A percentile compares a stretch with the other conserved stretches of the same genome.
Evolutionary conservation across 2,329 filamentous ascomycete species (phyloP).

Genomic region (Magnaporthiopsis poae): DNA sequence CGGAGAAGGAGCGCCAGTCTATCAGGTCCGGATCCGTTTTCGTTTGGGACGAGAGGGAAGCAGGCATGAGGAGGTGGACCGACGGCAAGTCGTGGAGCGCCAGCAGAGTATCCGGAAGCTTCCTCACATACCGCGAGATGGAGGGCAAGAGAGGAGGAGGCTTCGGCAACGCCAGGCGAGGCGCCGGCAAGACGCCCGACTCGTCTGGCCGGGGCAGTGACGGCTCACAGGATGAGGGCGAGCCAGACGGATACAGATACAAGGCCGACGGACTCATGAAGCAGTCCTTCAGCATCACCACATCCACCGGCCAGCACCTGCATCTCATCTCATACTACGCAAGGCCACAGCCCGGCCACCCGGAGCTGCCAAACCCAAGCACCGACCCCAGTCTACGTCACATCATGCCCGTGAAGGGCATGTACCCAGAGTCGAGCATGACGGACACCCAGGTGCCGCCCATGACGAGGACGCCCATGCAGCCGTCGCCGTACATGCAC

Average conservation of each 20-base stretch:
- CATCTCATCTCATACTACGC: slow-evolving; percentile 97
- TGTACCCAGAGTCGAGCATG: slow-evolving; percentile 93
- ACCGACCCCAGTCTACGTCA: slow-evolving; percentile 69
- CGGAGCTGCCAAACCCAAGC: slow-evolving; percentile 70
- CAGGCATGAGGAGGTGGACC: slow-evolving; percentile 96
- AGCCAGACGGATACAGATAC: slow-evolving; percentile 85
- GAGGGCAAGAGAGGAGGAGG: slow-evolving; percentile 87
- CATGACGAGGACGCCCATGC: slow-evolving; percentile 66
- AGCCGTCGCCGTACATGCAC: slow-evolving; percentile 33
- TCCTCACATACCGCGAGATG: slow-evolving; percentile 96
- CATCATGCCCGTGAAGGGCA: slow-evolving; percentile 80
- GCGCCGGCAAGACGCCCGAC: slow-evolving; percentile 69
- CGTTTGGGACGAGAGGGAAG: slow-evolving; percentile 98
- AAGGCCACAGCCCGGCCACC: slow-evolving; percentile 61
- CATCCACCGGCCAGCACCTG: slow-evolving; percentile 75
- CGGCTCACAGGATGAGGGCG: slow-evolving; percentile 73
- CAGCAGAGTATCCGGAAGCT: slow-evolving; percentile 92
- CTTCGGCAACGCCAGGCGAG: slow-evolving; percentile 50
- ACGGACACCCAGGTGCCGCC: slow-evolving; percentile 74
- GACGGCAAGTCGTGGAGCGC: slow-evolving; percentile 99
- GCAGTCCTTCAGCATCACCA: slow-evolving; percentile 98
- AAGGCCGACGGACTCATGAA: slow-evolving; percentile 98
- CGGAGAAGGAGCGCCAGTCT: slow-evolving; percentile 91
- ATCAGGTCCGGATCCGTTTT: slow-evolving; percentile 96
- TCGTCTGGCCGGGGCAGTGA: slow-evolving; percentile 65